Percentiles rank a stretch among this genome's conserved stretches.
These are phyloP conservation scores for Terana coerulea DNA, from an alignment of 768 basidiomycete species.

Conservation along the genomic window DNA sequence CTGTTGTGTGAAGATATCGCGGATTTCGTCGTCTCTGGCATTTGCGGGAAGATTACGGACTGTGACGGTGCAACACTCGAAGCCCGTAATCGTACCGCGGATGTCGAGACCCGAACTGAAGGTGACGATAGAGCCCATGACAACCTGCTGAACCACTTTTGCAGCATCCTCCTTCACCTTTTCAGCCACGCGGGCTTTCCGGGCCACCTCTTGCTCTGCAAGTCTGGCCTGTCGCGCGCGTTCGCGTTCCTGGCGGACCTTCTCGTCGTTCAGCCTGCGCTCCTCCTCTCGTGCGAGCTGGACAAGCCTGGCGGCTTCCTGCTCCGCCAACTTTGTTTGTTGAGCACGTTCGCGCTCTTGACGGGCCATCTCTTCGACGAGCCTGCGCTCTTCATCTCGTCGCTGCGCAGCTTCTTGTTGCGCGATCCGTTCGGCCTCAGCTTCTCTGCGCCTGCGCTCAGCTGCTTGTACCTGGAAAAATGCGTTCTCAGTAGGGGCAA, in stretches of 20 bases:
- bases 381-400: too few species aligned
- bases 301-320: too few species aligned
- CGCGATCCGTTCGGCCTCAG: too few species aligned
- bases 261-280: too few species aligned
- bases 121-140: slow-evolving; percentile 49
- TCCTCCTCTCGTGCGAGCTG: neutral
- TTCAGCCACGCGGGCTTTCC: slow-evolving; percentile 17
- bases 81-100: slow-evolving; percentile 51
- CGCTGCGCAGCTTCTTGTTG: too few species aligned
- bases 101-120: slow-evolving; percentile 57
- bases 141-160: slow-evolving; percentile 37
- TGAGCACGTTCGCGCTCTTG: too few species aligned
- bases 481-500: neutral
- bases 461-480: neutral
- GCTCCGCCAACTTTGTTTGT: too few species aligned
- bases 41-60: slow-evolving; percentile 43
- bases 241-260: too few species aligned
- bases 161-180: slow-evolving; percentile 36
- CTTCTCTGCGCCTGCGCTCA: neutral
- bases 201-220: slow-evolving; percentile 19
- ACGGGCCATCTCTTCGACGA: too few species aligned
- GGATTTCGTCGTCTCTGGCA: slow-evolving; percentile 33
- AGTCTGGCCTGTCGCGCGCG: slow-evolving; percentile 10
- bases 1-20: slow-evolving; percentile 39
- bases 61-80: slow-evolving; percentile 59